These are phyloP conservation scores for Talaromyces rugulosus DNA, from an alignment of 2,329 filamentous ascomycete genomes.

Conservation along the genomic window DNA sequence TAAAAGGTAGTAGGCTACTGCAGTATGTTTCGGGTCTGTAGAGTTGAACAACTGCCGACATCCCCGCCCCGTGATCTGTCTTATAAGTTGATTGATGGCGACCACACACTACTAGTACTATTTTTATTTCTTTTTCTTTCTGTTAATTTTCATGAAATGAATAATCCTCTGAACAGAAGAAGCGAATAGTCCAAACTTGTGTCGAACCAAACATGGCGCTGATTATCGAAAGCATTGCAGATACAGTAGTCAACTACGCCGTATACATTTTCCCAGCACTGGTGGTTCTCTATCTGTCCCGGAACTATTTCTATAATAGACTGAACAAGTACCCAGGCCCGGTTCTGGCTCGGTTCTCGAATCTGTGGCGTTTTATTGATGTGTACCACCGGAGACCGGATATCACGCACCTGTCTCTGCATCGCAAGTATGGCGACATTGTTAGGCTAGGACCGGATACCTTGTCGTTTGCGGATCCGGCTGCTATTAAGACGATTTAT, in stretches of 20 bases:
- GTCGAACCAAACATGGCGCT: background rate
- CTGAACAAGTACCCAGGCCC: constrained; percentile 5
- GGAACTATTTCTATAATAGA: background rate
- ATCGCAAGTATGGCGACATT: constrained; percentile 9
- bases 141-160: too few relatives aligned
- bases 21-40: background rate
- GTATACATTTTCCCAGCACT: background rate
- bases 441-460: constrained; percentile 8
- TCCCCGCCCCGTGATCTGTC: background rate
- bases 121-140: background rate
- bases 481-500: constrained; percentile 74
- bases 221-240: background rate
- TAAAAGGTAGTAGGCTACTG: background rate
- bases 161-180: too few relatives aligned
- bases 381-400: background rate
- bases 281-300: background rate
- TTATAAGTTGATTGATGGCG: background rate
- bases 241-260: background rate
- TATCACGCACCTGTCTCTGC: constrained; percentile 2
- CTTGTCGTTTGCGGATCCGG: constrained; percentile 69
- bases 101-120: background rate
- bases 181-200: background rate
- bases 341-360: background rate
- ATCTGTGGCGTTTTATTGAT: constrained; percentile 3
- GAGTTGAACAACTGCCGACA: background rate